A percentile compares a stretch with the other conserved stretches of the same genome.
phyloP scores from a whole-genome alignment of 805 yeast genomes.

The Pichia cabralensis region DNA sequence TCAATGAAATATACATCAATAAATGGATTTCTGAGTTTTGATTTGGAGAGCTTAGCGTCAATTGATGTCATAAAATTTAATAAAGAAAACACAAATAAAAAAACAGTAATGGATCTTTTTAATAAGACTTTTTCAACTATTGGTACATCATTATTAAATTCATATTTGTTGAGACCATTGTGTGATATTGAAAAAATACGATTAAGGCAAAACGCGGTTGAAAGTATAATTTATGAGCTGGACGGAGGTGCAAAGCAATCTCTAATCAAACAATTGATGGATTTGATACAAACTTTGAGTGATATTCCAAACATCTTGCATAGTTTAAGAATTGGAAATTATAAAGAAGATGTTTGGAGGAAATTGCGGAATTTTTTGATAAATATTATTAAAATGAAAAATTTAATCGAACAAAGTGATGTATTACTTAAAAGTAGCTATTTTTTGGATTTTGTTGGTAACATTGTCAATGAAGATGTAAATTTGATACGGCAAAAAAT shows the following conservation, averaged over 20 bases:
- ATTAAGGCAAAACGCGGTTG: conserved; percentile 23
- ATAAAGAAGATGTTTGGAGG: conserved; percentile 23
- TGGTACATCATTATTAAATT: conserved; percentile 23
- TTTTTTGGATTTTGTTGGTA: conserved; percentile 11
- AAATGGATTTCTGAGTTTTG: conserved; percentile 17
- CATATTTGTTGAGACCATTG: conserved; percentile 29
- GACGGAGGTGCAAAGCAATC: conserved; percentile 2
- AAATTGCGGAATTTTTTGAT: conserved; percentile 18
- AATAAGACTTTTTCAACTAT: conserved; percentile 21
- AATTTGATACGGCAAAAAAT: conserved; percentile 12
- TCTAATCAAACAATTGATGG: conserved; percentile 15
- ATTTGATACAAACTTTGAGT: conserved; percentile 18
- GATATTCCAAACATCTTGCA: conserved; percentile 20
- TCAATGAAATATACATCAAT: conserved; percentile 2
- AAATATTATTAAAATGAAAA: conserved; percentile 12
- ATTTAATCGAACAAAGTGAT: conserved; percentile 4
- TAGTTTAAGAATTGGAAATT: conserved; percentile 20
- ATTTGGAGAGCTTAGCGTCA: conserved; percentile 21
- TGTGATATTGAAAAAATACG: conserved; percentile 19
- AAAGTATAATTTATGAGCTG: conserved; percentile 13
- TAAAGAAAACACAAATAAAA: conserved; percentile 7
- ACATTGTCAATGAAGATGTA: conserved; percentile 9
- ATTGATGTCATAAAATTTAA: conserved; percentile 12
- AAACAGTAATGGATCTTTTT: conserved; percentile 15
- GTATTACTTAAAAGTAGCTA: conserved; percentile 6